These are phyloP conservation scores for Kwoniella newhampshirensis DNA, from an alignment of 768 basidiomycete genomes.

Conservation along the genomic window DNA sequence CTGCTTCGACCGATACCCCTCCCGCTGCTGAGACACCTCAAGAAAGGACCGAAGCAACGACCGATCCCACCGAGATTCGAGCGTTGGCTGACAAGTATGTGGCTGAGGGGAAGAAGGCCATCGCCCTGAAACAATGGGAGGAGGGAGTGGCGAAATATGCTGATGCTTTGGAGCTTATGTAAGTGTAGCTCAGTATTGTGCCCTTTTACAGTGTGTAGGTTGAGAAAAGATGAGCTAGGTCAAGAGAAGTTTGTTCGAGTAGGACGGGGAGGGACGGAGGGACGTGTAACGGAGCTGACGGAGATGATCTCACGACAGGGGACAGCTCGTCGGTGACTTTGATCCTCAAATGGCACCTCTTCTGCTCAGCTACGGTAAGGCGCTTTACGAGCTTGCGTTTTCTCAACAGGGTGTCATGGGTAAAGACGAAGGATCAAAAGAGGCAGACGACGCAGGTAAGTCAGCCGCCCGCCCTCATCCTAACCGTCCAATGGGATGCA, in stretches of 20 bases:
- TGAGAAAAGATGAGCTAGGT: too few species aligned
- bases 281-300: too few species aligned
- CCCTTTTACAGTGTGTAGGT: too few species aligned
- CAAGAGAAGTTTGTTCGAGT: too few species aligned
- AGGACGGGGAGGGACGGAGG: too few species aligned
- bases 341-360: constrained; percentile 81
- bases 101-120: constrained; percentile 50
- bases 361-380: constrained; percentile 88
- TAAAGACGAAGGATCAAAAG: constrained; percentile 68
- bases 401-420: constrained; percentile 81
- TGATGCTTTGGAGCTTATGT: constrained; percentile 50
- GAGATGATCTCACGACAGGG: constrained; percentile 35
- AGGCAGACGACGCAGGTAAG: constrained; percentile 41
- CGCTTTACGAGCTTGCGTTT: constrained; percentile 88
- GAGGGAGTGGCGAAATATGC: constrained; percentile 50
- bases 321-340: constrained; percentile 65
- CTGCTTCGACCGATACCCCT: constrained; percentile 1
- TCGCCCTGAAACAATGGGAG: constrained; percentile 51
- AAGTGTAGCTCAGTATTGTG: constrained; percentile 11
- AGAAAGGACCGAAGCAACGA: neutral
- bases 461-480: constrained; percentile 5
- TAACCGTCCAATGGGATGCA: neutral
- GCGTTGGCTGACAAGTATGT: constrained; percentile 37
- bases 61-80: constrained; percentile 9
- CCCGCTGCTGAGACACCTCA: neutral